These are phyloP conservation scores for Debaryomycetaceae sp. DNA, from an alignment of 1,139 yeast genomes.

Conservation along the genomic window DNA sequence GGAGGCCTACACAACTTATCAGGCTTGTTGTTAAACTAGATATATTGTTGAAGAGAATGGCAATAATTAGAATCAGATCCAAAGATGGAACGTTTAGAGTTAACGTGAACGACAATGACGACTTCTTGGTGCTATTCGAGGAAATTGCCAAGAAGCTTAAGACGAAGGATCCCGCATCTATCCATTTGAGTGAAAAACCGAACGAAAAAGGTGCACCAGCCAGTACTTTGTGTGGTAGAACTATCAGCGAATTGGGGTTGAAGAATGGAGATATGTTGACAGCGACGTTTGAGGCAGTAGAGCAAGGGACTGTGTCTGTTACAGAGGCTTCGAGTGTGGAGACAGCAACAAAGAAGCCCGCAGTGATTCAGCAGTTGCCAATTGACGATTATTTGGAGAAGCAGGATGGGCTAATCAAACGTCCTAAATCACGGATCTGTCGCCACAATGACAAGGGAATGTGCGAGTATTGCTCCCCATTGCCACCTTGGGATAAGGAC, in stretches of 20 bases:
- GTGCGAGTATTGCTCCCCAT: slow-evolving; percentile 96
- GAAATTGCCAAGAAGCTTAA: slow-evolving; percentile 37
- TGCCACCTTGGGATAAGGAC: slow-evolving; percentile 89
- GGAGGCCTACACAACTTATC: too few species aligned
- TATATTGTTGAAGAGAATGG: slow-evolving; percentile 1
- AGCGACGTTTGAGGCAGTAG: slow-evolving; percentile 42
- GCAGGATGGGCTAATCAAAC: slow-evolving; percentile 67
- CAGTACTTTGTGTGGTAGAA: slow-evolving; percentile 37
- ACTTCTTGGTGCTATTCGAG: slow-evolving; percentile 48
- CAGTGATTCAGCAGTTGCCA: slow-evolving; percentile 40
- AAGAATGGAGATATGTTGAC: slow-evolving; percentile 84
- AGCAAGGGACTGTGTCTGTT: slow-evolving; percentile 1
- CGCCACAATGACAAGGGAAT: slow-evolving; percentile 90
- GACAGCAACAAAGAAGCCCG: slow-evolving; percentile 3
- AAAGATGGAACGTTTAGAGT: slow-evolving; percentile 81
- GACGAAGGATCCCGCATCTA: slow-evolving; percentile 25
- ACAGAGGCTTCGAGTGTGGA: neutral
- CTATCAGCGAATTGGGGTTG: slow-evolving; percentile 52
- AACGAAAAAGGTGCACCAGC: slow-evolving; percentile 46
- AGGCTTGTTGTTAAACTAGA: too few species aligned
- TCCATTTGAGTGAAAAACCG: slow-evolving; percentile 46
- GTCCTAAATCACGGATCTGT: slow-evolving; percentile 65
- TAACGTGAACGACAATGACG: slow-evolving; percentile 43
- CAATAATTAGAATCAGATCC: slow-evolving; percentile 68
- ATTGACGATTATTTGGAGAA: slow-evolving; percentile 70